Conservation (phyloP, 495 filamentous ascomycete genomes). For the Neurospora sp. region DNA sequence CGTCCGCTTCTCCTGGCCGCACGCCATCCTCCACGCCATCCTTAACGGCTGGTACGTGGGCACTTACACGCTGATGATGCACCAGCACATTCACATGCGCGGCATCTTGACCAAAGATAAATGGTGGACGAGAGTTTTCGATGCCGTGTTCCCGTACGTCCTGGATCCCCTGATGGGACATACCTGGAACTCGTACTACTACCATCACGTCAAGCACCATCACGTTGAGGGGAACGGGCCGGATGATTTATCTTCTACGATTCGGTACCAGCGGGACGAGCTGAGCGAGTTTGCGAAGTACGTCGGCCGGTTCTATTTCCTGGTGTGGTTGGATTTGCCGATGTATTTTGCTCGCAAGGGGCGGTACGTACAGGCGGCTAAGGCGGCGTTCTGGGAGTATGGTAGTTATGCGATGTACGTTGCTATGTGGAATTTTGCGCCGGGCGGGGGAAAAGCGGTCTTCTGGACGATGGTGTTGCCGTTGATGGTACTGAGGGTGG, state of each 20-base stretch:
- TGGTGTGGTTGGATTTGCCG: slow-evolving; percentile 66
- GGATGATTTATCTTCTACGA: slow-evolving; percentile 61
- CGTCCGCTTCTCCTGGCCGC: slow-evolving; percentile 52
- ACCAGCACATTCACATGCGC: slow-evolving; percentile 71
- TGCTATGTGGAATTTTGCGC: neutral
- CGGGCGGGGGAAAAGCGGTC: slow-evolving; percentile 11
- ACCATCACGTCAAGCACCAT: slow-evolving; percentile 79
- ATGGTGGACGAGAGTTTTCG: neutral
- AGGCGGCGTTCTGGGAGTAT: slow-evolving; percentile 47
- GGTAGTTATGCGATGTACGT: slow-evolving; percentile 28
- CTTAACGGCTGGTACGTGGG: slow-evolving; percentile 57
- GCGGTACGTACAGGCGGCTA: slow-evolving; percentile 39
- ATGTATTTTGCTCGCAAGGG: slow-evolving; percentile 56
- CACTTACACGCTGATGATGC: slow-evolving; percentile 68
- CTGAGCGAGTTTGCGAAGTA: slow-evolving; percentile 55
- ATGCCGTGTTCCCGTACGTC: slow-evolving; percentile 54
- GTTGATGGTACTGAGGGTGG: slow-evolving; percentile 49
- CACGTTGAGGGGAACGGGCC: slow-evolving; percentile 77
- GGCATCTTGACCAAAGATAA: slow-evolving; percentile 55
- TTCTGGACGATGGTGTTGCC: slow-evolving; percentile 50
- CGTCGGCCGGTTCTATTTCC: slow-evolving; percentile 57
- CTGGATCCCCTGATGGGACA: slow-evolving; percentile 69
- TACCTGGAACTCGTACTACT: slow-evolving; percentile 76
- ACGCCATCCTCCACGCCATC: slow-evolving; percentile 51
- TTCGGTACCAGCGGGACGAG: slow-evolving; percentile 65